A percentile compares a stretch with the other conserved stretches of the same genome.
Conservation (phyloP, 306 rosid species). For the Cucurbita maxima region DNA sequence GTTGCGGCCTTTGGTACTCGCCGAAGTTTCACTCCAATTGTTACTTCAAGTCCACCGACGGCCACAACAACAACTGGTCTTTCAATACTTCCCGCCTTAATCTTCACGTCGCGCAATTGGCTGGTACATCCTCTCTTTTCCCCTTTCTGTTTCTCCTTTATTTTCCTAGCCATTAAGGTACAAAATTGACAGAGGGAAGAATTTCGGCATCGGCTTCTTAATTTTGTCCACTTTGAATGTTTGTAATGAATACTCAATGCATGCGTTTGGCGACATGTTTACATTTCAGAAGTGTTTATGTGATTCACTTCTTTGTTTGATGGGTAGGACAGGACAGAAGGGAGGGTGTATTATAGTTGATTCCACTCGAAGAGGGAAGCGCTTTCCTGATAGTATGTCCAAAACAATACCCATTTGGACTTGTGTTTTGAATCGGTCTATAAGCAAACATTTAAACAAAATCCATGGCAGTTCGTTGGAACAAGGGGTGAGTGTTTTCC, state of each 20-base stretch:
- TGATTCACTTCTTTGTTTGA: slow-evolving; percentile 8
- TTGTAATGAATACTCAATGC: no score
- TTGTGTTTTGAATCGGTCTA: slow-evolving; percentile 68
- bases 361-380: slow-evolving; percentile 81
- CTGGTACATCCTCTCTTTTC: slow-evolving; percentile 21
- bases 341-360: slow-evolving; percentile 81
- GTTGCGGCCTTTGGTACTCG: slow-evolving; percentile 83
- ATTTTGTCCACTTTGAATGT: background rate
- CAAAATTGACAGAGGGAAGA: background rate
- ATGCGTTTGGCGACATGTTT: background rate
- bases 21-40: slow-evolving; percentile 52
- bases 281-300: background rate
- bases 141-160: background rate
- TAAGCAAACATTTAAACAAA: slow-evolving; percentile 25
- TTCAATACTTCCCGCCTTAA: slow-evolving; percentile 84
- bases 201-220: background rate
- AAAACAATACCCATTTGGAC: slow-evolving; percentile 92
- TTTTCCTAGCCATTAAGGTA: background rate
- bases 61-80: slow-evolving; percentile 80
- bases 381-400: slow-evolving; percentile 95
- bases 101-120: slow-evolving; percentile 69
- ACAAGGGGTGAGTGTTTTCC: slow-evolving; percentile 23
- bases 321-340: slow-evolving; percentile 74
- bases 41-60: slow-evolving; percentile 93
- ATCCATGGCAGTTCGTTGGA: slow-evolving; percentile 5